Conservation (phyloP, 2,329 filamentous ascomycete genomes). For the Capronia coronata region DNA sequence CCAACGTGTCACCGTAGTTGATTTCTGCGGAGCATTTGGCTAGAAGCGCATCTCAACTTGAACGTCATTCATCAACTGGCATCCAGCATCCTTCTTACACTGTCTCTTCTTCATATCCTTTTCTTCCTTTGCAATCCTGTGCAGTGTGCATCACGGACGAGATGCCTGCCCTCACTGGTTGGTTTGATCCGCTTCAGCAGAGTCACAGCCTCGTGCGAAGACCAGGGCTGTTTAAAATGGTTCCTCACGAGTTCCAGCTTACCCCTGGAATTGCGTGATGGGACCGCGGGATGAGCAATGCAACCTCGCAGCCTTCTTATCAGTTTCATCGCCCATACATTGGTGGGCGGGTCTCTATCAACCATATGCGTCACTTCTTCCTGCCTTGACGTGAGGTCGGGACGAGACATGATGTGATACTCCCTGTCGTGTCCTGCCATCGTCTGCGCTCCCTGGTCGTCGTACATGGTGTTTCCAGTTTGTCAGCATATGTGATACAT, state of each 20-base stretch:
- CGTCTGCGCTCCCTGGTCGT: neutral
- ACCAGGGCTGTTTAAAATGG: no score
- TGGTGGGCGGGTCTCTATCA: neutral
- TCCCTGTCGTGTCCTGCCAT: neutral
- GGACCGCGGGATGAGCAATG: conserved; percentile 15
- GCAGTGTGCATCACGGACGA: no score
- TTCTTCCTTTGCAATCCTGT: no score
- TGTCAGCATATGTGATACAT: conserved; percentile 14
- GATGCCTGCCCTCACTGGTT: no score
- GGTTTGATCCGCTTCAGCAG: no score
- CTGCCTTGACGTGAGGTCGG: conserved; percentile 3
- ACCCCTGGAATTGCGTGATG: conserved; percentile 21
- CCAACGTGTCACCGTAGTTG: neutral
- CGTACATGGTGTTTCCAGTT: conserved; percentile 3
- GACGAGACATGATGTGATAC: conserved; percentile 10
- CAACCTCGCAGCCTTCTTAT: neutral
- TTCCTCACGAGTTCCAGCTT: neutral
- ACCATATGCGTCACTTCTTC: neutral
- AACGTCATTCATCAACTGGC: no score
- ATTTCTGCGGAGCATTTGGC: neutral
- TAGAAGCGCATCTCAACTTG: neutral
- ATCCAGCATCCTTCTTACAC: no score
- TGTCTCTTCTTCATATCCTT: no score
- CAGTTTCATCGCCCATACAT: neutral
- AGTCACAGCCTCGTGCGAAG: no score